phyloP scores from a whole-genome alignment of 192 early-diverging fungal genomes.

The Gamsiella multidivaricata region DNA sequence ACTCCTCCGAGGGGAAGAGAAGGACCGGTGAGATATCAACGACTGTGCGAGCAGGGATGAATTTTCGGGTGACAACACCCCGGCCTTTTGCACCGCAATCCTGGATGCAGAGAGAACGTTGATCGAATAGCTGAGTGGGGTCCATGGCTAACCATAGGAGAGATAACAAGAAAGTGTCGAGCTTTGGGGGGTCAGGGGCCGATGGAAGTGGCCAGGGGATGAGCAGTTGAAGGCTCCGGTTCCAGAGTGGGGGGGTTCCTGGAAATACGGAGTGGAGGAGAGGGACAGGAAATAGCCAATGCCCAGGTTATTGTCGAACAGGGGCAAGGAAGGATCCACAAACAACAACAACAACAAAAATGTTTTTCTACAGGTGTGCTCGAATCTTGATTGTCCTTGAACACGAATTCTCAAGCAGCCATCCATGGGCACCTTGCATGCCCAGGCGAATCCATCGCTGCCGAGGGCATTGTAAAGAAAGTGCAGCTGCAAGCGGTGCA shows the following conservation, averaged over 20 bases:
- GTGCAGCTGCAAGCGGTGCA: too few species aligned
- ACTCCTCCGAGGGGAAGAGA: slow-evolving; percentile 64
- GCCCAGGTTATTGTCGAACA: too few species aligned
- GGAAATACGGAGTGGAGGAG: background rate
- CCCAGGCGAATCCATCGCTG: too few species aligned
- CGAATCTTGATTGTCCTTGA: too few species aligned
- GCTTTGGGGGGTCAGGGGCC: background rate
- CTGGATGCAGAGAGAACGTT: slow-evolving; percentile 57
- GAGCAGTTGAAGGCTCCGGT: background rate
- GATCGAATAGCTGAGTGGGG: slow-evolving; percentile 32
- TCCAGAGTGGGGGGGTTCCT: too few species aligned
- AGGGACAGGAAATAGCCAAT: background rate
- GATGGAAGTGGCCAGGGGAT: background rate
- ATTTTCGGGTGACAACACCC: slow-evolving; percentile 62
- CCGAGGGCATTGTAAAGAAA: too few species aligned
- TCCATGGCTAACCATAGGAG: slow-evolving; percentile 23
- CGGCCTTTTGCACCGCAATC: slow-evolving; percentile 65
- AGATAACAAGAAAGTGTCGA: slow-evolving; percentile 17
- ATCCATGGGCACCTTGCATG: too few species aligned
- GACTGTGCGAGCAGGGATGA: slow-evolving; percentile 54
- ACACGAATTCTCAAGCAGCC: too few species aligned
- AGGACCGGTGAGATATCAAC: slow-evolving; percentile 72
- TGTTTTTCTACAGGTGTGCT: too few species aligned
- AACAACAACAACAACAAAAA: too few species aligned
- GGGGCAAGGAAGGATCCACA: too few species aligned